A percentile compares a stretch with the other conserved stretches of the same genome.
phyloP scores from a whole-genome alignment of 257 asterid genomes.

The Solanum chilense region DNA sequence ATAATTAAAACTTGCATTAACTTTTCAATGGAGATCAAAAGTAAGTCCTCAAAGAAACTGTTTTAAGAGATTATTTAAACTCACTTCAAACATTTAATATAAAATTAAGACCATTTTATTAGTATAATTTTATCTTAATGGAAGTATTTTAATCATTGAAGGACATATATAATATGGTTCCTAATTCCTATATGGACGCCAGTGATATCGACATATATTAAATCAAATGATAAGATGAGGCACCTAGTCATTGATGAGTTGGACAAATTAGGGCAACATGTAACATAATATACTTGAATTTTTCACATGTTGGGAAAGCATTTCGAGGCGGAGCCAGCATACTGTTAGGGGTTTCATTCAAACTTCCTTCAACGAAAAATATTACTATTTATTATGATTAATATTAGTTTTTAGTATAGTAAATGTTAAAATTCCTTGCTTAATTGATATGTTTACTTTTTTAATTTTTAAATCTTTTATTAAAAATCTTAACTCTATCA shows the following conservation, averaged over 20 bases:
- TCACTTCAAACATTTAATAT: background rate
- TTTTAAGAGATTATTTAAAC: too few relatives aligned
- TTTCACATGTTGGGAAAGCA: background rate
- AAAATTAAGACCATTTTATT: background rate
- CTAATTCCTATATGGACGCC: background rate
- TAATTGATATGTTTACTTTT: too few relatives aligned
- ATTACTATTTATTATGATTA: too few relatives aligned
- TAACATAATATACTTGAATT: background rate
- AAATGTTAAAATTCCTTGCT: rapidly evolving
- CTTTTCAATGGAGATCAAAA: background rate
- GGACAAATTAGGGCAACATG: background rate
- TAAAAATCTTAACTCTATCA: rapidly evolving
- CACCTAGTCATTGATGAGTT: background rate
- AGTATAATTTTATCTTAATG: background rate
- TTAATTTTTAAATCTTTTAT: too few relatives aligned
- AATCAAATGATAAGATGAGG: background rate
- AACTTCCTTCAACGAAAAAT: rapidly evolving
- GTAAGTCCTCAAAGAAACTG: background rate
- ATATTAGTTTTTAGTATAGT: too few relatives aligned
- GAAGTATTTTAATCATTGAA: background rate
- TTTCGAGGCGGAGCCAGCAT: too few relatives aligned
- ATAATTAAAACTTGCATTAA: background rate
- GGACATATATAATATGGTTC: background rate
- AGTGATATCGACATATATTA: background rate
- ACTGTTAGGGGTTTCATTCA: too few relatives aligned